A percentile compares a stretch with the other conserved stretches of the same genome.
phyloP scores from a whole-genome alignment of 305 asterid species.

The Coffea humblotiana region DNA sequence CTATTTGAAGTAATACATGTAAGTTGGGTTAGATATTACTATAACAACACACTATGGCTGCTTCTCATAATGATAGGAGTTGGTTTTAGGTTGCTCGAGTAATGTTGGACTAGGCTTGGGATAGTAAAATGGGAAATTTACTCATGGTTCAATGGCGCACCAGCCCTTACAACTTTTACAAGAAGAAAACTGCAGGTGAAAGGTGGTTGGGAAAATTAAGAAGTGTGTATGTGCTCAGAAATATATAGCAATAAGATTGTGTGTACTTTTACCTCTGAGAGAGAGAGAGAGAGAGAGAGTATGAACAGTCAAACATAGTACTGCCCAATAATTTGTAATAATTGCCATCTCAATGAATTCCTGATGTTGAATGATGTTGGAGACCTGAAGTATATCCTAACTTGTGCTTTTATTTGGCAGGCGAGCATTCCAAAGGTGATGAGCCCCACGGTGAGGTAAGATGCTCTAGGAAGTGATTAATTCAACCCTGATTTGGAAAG shows the following conservation, averaged over 20 bases:
- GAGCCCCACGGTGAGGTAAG: slow-evolving; percentile 54
- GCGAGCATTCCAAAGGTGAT: slow-evolving; percentile 60
- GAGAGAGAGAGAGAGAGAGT: neutral
- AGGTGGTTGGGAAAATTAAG: neutral
- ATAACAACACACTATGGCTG: neutral
- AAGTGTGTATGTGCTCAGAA: neutral
- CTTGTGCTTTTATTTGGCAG: slow-evolving; percentile 29
- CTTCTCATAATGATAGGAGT: neutral
- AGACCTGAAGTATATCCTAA: neutral
- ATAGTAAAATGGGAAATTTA: neutral
- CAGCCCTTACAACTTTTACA: neutral
- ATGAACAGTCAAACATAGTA: neutral
- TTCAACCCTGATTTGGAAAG: neutral
- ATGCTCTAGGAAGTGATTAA: neutral
- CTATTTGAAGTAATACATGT: neutral
- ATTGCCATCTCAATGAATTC: neutral
- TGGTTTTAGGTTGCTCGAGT: neutral
- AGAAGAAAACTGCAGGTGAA: neutral
- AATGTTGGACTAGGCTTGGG: neutral
- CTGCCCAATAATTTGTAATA: neutral
- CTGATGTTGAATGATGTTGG: neutral
- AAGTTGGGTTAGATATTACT: neutral
- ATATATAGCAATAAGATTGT: neutral
- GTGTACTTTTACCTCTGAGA: too few relatives aligned
- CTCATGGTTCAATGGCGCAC: neutral